Conservation (phyloP, 345 rosid genomes). For the Trapa bicornis region DNA sequence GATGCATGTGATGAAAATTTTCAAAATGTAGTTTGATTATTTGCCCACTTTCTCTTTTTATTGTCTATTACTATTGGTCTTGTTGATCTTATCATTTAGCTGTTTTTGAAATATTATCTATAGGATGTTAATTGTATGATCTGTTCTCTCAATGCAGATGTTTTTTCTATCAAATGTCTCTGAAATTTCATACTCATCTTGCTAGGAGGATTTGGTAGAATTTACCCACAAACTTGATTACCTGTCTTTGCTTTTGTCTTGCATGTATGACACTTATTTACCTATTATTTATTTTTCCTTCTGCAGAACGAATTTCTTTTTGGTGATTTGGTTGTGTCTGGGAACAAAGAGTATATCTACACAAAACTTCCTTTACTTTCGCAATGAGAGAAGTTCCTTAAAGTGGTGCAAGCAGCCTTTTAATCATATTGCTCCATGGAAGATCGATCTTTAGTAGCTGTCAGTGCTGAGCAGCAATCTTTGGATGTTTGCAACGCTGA, state of each 20-base stretch:
- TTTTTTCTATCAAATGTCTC: not conserved
- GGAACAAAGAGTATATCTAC: not conserved
- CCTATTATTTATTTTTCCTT: not conserved
- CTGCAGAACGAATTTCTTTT: constrained; percentile 9
- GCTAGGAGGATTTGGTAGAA: not conserved
- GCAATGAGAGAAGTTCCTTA: not conserved
- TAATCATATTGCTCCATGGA: constrained; percentile 30
- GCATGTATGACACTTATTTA: not conserved
- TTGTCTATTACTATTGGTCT: not conserved
- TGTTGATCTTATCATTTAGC: not conserved
- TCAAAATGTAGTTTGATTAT: no score
- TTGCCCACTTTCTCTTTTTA: no score
- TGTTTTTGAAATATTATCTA: not conserved
- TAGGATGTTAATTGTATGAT: not conserved
- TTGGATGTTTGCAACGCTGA: constrained; percentile 4
- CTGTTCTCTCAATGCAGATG: constrained; percentile 5
- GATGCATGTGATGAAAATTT: not conserved
- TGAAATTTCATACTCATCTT: constrained; percentile 7
- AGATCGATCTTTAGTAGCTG: constrained; percentile 38
- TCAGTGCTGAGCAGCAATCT: constrained; percentile 32
- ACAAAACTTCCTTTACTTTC: not conserved
- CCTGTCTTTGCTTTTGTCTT: not conserved
- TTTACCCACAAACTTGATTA: not conserved
- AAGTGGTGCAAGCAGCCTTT: not conserved
- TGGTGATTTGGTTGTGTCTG: constrained; percentile 10